Conservation (phyloP, 23 red algal species). For the Gracilaria gracilis region DNA sequence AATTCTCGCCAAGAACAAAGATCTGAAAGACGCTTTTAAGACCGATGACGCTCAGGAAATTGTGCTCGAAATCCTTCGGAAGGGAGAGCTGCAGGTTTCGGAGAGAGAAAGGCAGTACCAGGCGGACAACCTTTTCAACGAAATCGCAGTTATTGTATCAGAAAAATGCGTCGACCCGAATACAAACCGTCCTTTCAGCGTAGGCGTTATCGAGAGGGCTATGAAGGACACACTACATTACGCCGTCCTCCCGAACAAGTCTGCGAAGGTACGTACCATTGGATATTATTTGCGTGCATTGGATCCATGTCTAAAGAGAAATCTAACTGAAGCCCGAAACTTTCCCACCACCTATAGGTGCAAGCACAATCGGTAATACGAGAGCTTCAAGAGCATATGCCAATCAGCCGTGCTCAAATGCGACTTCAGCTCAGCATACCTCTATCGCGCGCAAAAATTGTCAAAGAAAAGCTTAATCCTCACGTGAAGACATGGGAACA, state of each 20-base stretch:
- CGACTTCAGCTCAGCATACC: slow-evolving; percentile 62
- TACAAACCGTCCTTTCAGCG: slow-evolving; percentile 89
- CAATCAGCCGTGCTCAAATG: slow-evolving; percentile 81
- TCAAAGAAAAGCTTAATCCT: slow-evolving; percentile 55
- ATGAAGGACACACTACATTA: slow-evolving; percentile 89
- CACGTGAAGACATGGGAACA: slow-evolving; percentile 70
- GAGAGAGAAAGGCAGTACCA: slow-evolving; percentile 92
- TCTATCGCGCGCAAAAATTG: slow-evolving; percentile 20
- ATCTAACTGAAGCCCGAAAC: not conserved
- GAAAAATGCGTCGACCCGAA: slow-evolving; percentile 85
- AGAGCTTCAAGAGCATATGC: slow-evolving; percentile 66
- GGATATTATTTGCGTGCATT: not conserved
- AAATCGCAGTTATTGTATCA: slow-evolving; percentile 91
- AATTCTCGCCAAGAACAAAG: slow-evolving; percentile 81
- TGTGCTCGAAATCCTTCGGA: slow-evolving; percentile 78
- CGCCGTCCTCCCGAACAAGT: slow-evolving; percentile 82
- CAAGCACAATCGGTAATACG: slow-evolving; percentile 73
- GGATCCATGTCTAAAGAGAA: not conserved
- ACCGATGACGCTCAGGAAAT: slow-evolving; percentile 80
- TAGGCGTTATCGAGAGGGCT: slow-evolving; percentile 87
- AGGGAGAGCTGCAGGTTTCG: slow-evolving; percentile 96
- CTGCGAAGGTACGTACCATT: slow-evolving; percentile 71
- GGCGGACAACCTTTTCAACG: slow-evolving; percentile 72
- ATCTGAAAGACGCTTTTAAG: slow-evolving; percentile 86
- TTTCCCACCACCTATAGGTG: slow-evolving; percentile 11